Conservation (phyloP, 768 basidiomycete species). For the Pseudohyphozyma bogoriensis region DNA sequence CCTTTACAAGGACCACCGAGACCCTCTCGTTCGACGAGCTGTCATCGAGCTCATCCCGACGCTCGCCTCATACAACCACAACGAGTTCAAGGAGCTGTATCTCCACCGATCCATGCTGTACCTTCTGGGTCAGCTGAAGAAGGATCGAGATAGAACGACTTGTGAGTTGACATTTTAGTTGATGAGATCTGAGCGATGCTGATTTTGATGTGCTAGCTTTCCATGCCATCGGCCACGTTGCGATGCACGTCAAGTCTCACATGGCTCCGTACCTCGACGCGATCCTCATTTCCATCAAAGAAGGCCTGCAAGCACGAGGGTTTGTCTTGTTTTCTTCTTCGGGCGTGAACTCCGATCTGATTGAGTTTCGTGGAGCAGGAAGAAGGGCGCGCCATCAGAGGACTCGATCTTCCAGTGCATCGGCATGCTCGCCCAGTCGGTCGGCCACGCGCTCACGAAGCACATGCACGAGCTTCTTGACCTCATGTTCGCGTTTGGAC, state of each 20-base stretch:
- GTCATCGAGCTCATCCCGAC: constrained; percentile 93
- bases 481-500: constrained; percentile 85
- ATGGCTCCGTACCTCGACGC: constrained; percentile 93
- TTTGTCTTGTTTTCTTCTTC: constrained; percentile 40
- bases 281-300: constrained; percentile 79
- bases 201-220: constrained; percentile 41
- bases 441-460: constrained; percentile 91
- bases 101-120: constrained; percentile 90
- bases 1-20: constrained; percentile 75
- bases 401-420: constrained; percentile 96
- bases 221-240: constrained; percentile 90
- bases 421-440: constrained; percentile 87
- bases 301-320: constrained; percentile 80
- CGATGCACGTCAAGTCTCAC: constrained; percentile 78
- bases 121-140: constrained; percentile 75
- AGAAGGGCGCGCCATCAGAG: constrained; percentile 56
- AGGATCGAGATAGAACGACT: constrained; percentile 70
- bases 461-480: constrained; percentile 92
- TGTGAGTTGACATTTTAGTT: constrained; percentile 44
- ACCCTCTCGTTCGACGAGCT: constrained; percentile 78
- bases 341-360: not conserved
- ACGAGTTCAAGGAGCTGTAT: constrained; percentile 81
- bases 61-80: constrained; percentile 85
- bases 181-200: not conserved
- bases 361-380: not conserved